These are phyloP conservation scores for Malassezia equina DNA, from an alignment of 1,284 basidiomycete genomes.

Conservation along the genomic window DNA sequence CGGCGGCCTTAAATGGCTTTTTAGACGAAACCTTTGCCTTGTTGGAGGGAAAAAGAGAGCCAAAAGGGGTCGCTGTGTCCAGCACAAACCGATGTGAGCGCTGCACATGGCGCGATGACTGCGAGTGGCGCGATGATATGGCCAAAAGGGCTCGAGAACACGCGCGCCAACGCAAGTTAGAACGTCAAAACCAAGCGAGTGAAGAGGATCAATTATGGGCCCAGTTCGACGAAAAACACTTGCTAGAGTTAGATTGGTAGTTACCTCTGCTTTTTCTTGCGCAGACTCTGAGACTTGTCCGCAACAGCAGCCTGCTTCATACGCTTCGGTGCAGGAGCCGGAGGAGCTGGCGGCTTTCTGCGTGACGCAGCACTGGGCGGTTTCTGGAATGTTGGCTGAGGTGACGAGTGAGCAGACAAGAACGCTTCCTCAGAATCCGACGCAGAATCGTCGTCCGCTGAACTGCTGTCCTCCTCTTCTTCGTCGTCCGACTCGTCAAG, in stretches of 20 bases:
- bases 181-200: neutral
- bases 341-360: neutral
- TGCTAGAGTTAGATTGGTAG: slow-evolving; percentile 7
- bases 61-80: slow-evolving; percentile 21
- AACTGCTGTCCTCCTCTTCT: slow-evolving; percentile 13
- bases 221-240: slow-evolving; percentile 13
- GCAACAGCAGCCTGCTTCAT: neutral
- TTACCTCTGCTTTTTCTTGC: slow-evolving; percentile 7
- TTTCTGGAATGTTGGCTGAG: neutral
- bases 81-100: slow-evolving; percentile 28
- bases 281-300: slow-evolving; percentile 2
- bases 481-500: neutral
- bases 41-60: slow-evolving; percentile 24
- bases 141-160: slow-evolving; percentile 8
- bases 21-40: slow-evolving; percentile 22
- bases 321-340: neutral
- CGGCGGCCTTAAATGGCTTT: slow-evolving; percentile 18
- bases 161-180: neutral
- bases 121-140: slow-evolving; percentile 34
- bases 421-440: neutral
- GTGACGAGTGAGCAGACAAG: neutral
- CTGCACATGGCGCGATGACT: slow-evolving; percentile 35
- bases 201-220: slow-evolving; percentile 20
- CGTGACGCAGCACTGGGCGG: slow-evolving; percentile 8
- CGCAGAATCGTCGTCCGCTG: neutral